A percentile compares a stretch with the other conserved stretches of the same genome.
Conservation (phyloP, 192 early-diverging fungal species). For the Pecoramyces ruminantium region DNA sequence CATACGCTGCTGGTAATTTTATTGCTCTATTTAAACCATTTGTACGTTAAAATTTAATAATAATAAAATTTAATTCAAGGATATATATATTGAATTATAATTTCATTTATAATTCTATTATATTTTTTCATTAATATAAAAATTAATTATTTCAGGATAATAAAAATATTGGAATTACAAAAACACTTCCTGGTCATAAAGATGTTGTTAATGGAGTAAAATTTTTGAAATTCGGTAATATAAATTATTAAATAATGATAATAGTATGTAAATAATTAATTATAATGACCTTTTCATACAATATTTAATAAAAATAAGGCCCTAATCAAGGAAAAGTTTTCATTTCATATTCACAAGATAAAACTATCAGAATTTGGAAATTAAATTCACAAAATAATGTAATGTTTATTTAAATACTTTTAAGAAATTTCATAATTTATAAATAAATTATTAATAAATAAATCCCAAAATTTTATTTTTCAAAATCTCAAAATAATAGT, state of each 20-base stretch:
- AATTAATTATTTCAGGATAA: neutral
- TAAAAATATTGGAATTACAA: conserved; percentile 35
- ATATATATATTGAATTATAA: too few species aligned
- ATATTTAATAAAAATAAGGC: neutral
- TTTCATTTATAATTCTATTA: too few species aligned
- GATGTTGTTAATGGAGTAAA: conserved; percentile 49
- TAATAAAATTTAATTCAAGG: too few species aligned
- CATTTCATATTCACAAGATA: conserved; percentile 52
- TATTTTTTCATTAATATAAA: too few species aligned
- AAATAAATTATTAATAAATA: too few species aligned
- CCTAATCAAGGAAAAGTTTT: conserved; percentile 14
- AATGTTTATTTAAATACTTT: conserved; percentile 4
- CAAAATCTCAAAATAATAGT: neutral
- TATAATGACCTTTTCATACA: conserved; percentile 8
- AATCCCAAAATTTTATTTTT: too few species aligned
- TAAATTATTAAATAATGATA: too few species aligned
- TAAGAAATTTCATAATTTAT: too few species aligned
- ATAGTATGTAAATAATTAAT: conserved; percentile 10
- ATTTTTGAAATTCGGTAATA: conserved; percentile 22
- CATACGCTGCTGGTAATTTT: conserved; percentile 48
- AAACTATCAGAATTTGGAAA: conserved; percentile 52
- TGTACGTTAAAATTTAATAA: conserved; percentile 27
- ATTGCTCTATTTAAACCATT: conserved; percentile 57
- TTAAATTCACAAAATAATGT: conserved; percentile 7
- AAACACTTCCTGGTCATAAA: conserved; percentile 46